Conservation (phyloP, 805 yeast species). For the Lachancea lanzarotensis region DNA sequence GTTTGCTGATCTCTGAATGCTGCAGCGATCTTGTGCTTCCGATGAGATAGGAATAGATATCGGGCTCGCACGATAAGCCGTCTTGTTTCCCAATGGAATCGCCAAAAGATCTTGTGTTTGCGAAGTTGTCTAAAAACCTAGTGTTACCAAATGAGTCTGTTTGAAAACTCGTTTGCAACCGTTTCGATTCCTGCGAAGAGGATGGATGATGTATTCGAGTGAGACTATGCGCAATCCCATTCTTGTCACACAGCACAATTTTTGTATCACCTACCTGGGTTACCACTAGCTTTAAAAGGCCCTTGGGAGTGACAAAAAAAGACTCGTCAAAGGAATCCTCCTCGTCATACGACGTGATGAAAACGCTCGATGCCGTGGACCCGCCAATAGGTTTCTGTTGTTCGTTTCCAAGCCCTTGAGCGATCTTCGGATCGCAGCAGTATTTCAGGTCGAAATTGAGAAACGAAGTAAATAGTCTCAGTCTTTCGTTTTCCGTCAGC, state of each 20-base stretch:
- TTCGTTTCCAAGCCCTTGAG: constrained; percentile 17
- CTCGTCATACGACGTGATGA: constrained; percentile 34
- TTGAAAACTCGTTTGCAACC: constrained; percentile 61
- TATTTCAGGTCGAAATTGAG: constrained; percentile 27
- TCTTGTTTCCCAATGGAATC: constrained; percentile 71
- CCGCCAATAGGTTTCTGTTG: constrained; percentile 42
- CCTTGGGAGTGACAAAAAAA: constrained; percentile 48
- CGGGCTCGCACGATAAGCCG: constrained; percentile 93
- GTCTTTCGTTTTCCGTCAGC: constrained; percentile 28
- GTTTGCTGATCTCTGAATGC: constrained; percentile 29
- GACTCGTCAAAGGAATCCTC: constrained; percentile 22
- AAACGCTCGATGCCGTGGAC: constrained; percentile 66
- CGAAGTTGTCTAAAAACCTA: constrained; percentile 65
- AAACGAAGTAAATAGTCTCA: constrained; percentile 25
- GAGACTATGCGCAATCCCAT: constrained; percentile 72
- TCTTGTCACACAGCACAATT: constrained; percentile 74
- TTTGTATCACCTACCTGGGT: constrained; percentile 94
- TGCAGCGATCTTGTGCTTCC: constrained; percentile 50
- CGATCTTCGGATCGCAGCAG: constrained; percentile 22
- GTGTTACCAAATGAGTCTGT: constrained; percentile 93
- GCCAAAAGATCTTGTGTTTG: constrained; percentile 93
- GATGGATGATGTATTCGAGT: constrained; percentile 85
- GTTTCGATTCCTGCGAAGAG: constrained; percentile 65
- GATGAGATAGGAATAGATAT: constrained; percentile 58
- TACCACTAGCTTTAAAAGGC: constrained; percentile 60